These are phyloP conservation scores for Trichopus zeylanicus DNA, from an alignment of 116 monocot species.

Conservation along the genomic window DNA sequence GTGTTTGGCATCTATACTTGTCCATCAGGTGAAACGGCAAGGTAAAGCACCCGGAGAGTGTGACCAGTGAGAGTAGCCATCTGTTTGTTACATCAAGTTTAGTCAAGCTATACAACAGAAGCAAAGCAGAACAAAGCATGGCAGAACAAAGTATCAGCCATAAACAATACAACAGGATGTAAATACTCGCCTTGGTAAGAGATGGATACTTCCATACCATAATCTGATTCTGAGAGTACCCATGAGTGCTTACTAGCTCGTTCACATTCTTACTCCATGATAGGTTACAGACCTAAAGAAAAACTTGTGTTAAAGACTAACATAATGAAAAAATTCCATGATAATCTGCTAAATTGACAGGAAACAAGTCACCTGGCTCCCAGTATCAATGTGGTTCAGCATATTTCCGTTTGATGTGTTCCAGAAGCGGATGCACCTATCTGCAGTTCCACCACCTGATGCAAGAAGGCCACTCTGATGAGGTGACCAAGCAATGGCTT, in stretches of 20 bases:
- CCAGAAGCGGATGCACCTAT: slow-evolving; percentile 96
- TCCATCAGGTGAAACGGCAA: slow-evolving; percentile 82
- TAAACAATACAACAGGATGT: too few species aligned
- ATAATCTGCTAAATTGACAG: neutral
- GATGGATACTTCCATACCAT: slow-evolving; percentile 99
- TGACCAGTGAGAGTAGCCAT: slow-evolving; percentile 87
- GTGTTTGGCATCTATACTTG: slow-evolving; percentile 27
- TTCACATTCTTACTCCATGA: slow-evolving; percentile 95
- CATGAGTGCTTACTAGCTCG: slow-evolving; percentile 94
- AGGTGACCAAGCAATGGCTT: slow-evolving; percentile 98
- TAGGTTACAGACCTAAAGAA: slow-evolving; percentile 75
- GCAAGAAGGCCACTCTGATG: slow-evolving; percentile 86
- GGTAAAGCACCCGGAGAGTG: slow-evolving; percentile 75
- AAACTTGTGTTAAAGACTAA: neutral
- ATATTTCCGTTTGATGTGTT: slow-evolving; percentile 64
- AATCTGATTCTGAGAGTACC: slow-evolving; percentile 95
- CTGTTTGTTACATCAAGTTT: slow-evolving; percentile 23
- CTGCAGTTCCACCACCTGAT: slow-evolving; percentile 97
- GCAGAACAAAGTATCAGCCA: too few species aligned
- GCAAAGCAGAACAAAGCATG: too few species aligned
- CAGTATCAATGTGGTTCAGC: slow-evolving; percentile 83
- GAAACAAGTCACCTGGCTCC: slow-evolving; percentile 59
- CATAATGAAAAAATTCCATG: neutral
- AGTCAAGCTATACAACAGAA: too few species aligned
- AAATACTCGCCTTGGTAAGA: slow-evolving; percentile 42